These are phyloP conservation scores for Kwoniella bestiolae DNA, from an alignment of 768 basidiomycete genomes.

Conservation along the genomic window DNA sequence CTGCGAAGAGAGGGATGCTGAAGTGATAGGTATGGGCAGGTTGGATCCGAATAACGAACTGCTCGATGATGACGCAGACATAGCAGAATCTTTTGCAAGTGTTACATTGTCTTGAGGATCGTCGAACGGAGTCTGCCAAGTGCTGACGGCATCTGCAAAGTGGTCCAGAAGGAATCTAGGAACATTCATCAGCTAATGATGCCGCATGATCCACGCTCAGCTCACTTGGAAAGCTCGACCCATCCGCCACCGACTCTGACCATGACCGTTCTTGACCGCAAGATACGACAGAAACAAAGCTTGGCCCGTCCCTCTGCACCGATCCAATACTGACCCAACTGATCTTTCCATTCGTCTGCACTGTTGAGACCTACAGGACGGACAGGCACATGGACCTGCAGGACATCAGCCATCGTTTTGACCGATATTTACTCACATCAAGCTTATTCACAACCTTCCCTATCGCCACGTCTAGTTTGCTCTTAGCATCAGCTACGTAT, in stretches of 20 bases:
- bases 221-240: conserved; percentile 86
- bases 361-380: conserved; percentile 41
- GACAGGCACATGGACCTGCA: conserved; percentile 52
- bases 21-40: background rate
- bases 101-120: background rate
- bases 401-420: background rate
- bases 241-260: conserved; percentile 95
- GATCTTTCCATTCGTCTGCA: conserved; percentile 80
- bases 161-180: conserved; percentile 48
- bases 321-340: conserved; percentile 95
- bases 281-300: conserved; percentile 87
- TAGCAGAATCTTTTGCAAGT: background rate
- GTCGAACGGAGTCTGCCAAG: conserved; percentile 13
- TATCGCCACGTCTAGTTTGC: conserved; percentile 87
- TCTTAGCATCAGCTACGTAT: conserved; percentile 87
- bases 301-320: conserved; percentile 81
- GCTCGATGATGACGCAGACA: conserved; percentile 14
- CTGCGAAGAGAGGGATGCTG: conserved; percentile 1
- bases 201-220: conserved; percentile 20
- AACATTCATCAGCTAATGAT: background rate
- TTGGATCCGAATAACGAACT: background rate
- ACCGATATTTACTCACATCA: conserved; percentile 61
- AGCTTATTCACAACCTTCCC: conserved; percentile 89
- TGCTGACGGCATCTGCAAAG: conserved; percentile 36
- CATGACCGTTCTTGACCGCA: conserved; percentile 92